Evolutionary conservation across 225 moss, liverwort and hornwort genomes (phyloP).

Genomic region (Ulota crispa): DNA sequence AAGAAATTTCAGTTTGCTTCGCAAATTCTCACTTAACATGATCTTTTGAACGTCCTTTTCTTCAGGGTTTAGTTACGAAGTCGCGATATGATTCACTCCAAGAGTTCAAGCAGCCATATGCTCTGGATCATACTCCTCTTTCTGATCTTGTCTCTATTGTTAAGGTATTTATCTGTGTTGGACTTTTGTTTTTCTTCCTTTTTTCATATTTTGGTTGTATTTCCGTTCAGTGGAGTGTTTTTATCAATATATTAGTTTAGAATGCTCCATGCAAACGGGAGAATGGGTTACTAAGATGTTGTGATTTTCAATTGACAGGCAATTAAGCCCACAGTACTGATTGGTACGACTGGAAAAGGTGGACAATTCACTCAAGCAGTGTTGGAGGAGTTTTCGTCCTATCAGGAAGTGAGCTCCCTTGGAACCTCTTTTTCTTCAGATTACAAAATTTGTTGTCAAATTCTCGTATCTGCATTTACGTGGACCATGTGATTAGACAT

Average conservation of each 20-base stretch:
- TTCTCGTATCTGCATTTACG: background rate
- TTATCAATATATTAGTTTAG: background rate
- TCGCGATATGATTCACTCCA: constrained; percentile 59
- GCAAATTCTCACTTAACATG: background rate
- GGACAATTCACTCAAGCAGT: constrained; percentile 64
- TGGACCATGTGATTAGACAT: background rate
- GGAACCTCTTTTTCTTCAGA: background rate
- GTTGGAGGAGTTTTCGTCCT: constrained; percentile 64
- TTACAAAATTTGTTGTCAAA: background rate
- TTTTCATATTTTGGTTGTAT: background rate
- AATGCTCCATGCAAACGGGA: background rate
- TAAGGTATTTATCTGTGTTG: constrained; percentile 45
- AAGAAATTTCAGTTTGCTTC: background rate
- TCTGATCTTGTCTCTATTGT: constrained; percentile 42
- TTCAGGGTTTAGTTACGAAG: constrained; percentile 72
- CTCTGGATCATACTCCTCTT: constrained; percentile 50
- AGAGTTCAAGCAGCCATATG: constrained; percentile 65
- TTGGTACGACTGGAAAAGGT: constrained; percentile 69
- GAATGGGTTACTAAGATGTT: background rate
- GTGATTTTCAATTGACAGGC: constrained; percentile 29
- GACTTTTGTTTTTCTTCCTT: background rate
- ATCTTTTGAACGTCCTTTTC: background rate
- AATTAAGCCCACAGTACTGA: constrained; percentile 60
- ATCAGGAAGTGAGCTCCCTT: constrained; percentile 45
- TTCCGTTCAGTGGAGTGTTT: too few species aligned